phyloP scores from a whole-genome alignment of 2,329 filamentous ascomycete species.

The Trichophyton benhamiae region DNA sequence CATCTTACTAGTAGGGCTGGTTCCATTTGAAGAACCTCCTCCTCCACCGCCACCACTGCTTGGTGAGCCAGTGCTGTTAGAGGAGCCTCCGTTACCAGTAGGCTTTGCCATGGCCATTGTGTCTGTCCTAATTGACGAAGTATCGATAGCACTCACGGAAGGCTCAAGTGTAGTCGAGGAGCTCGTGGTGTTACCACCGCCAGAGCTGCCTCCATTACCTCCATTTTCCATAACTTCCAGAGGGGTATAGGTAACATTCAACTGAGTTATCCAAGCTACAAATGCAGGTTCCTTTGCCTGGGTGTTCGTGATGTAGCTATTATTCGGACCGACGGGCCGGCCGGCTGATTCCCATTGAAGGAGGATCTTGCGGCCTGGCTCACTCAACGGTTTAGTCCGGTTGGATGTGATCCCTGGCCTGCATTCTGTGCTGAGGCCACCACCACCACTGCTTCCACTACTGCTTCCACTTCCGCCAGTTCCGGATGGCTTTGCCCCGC shows the following conservation, averaged over 20 bases:
- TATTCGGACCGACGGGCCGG: conserved; percentile 60
- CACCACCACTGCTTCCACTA: background rate
- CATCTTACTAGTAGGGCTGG: background rate
- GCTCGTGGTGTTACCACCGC: background rate
- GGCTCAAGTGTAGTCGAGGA: background rate
- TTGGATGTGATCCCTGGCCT: conserved; percentile 55
- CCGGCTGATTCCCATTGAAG: conserved; percentile 63
- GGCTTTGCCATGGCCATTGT: background rate
- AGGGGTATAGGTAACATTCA: conserved; percentile 60
- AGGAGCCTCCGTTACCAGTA: background rate
- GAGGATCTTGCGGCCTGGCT: conserved; percentile 58
- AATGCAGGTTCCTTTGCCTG: conserved; percentile 48
- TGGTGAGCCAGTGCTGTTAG: conserved; percentile 1
- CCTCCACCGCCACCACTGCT: background rate
- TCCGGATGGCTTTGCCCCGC: background rate
- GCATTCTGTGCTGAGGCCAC: conserved; percentile 35
- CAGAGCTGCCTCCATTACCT: background rate
- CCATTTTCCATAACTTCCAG: conserved; percentile 27
- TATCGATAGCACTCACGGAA: background rate
- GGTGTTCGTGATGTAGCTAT: conserved; percentile 60
- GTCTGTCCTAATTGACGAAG: background rate
- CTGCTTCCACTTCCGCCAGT: background rate
- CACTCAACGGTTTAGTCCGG: conserved; percentile 57
- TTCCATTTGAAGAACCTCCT: background rate
- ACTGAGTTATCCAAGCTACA: conserved; percentile 64